A percentile compares a stretch with the other conserved stretches of the same genome.
Evolutionary conservation across 805 yeast species (phyloP).

Genomic region (Teunomyces cretensis): DNA sequence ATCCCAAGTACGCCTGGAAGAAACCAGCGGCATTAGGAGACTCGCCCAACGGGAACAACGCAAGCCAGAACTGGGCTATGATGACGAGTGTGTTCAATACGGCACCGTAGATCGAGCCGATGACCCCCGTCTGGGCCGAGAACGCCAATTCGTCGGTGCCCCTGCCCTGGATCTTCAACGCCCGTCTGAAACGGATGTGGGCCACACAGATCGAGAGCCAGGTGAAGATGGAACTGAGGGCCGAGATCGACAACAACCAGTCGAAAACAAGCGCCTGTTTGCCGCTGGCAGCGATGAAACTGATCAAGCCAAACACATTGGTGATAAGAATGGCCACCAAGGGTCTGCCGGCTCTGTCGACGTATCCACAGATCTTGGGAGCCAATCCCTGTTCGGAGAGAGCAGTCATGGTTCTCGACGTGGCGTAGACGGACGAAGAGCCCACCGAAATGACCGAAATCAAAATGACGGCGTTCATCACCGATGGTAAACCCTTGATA

Average conservation of each 20-base stretch:
- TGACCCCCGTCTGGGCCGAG: constrained; percentile 22
- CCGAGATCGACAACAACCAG: constrained; percentile 28
- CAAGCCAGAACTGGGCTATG: constrained; percentile 28
- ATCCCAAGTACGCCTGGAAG: constrained; percentile 25
- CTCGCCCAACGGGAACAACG: constrained; percentile 26
- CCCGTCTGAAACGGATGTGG: constrained; percentile 27
- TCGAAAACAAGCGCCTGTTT: constrained; percentile 21
- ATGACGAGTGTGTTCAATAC: constrained; percentile 20
- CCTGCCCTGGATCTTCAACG: constrained; percentile 22
- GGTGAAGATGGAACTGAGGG: constrained; percentile 26
- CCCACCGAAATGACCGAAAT: constrained; percentile 70
- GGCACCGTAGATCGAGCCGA: constrained; percentile 24
- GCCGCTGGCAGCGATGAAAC: constrained; percentile 51
- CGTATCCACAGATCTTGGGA: constrained; percentile 57
- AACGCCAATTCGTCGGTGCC: constrained; percentile 22
- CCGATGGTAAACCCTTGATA: constrained; percentile 60
- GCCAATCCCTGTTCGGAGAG: constrained; percentile 64
- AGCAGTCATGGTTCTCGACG: constrained; percentile 65
- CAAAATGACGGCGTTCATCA: constrained; percentile 68
- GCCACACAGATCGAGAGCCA: constrained; percentile 27
- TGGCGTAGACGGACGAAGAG: constrained; percentile 68
- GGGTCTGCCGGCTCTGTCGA: constrained; percentile 70
- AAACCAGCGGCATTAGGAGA: constrained; percentile 21
- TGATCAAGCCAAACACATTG: constrained; percentile 56
- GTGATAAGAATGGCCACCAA: constrained; percentile 53